These are phyloP conservation scores for Phytophthora parvispora DNA, from an alignment of 352 stramenopile species.

Conservation along the genomic window DNA sequence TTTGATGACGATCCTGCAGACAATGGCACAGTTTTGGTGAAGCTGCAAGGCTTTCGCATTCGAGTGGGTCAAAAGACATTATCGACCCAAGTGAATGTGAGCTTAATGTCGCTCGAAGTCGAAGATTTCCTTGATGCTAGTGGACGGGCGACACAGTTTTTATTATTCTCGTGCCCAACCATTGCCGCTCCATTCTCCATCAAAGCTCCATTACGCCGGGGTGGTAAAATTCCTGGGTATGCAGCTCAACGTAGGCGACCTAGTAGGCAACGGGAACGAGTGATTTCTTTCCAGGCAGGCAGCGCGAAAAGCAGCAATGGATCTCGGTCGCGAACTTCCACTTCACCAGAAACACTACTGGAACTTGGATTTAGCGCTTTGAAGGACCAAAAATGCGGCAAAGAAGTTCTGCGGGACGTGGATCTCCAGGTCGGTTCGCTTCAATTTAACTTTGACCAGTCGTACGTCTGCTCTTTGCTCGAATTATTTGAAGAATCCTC, in stretches of 20 bases:
- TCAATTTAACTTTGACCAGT: conserved; percentile 89
- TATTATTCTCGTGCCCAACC: conserved; percentile 83
- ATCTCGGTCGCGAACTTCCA: conserved; percentile 13
- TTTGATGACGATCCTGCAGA: conserved; percentile 69
- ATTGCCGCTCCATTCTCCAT: conserved; percentile 78
- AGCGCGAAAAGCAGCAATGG: conserved; percentile 23
- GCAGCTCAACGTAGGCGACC: conserved; percentile 36
- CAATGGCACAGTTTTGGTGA: conserved; percentile 78
- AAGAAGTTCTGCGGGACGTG: conserved; percentile 64
- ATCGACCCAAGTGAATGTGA: conserved; percentile 78
- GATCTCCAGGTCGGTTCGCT: conserved; percentile 81
- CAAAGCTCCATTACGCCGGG: conserved; percentile 56
- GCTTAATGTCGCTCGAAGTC: conserved; percentile 78
- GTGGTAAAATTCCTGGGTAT: conserved; percentile 39
- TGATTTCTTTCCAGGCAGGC: conserved; percentile 68
- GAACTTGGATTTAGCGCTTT: conserved; percentile 69
- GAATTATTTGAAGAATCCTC: conserved; percentile 80
- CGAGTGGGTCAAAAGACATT: conserved; percentile 86
- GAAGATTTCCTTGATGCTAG: conserved; percentile 78
- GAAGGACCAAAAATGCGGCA: conserved; percentile 70
- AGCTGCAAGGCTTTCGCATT: conserved; percentile 85
- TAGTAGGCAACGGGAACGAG: conserved; percentile 63
- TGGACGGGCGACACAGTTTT: conserved; percentile 72
- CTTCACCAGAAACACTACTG: conserved; percentile 60
- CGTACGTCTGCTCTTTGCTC: conserved; percentile 82